phyloP scores from a whole-genome alignment of 1,284 basidiomycete species.

The Cutaneotrichosporon arboriforme region DNA sequence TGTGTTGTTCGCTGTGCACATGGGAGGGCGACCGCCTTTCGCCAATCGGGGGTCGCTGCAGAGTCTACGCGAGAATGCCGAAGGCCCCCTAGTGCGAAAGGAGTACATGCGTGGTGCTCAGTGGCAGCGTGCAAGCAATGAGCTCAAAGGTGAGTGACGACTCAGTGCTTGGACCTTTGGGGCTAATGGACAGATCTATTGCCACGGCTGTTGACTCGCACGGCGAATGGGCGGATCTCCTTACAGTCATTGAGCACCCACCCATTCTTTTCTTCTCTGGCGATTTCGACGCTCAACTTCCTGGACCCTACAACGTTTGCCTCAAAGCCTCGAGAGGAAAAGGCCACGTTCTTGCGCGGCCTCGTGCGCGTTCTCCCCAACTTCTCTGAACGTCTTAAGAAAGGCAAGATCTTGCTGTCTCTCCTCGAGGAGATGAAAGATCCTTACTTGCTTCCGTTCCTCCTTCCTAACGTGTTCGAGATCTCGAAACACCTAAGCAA shows the following conservation, averaged over 20 bases:
- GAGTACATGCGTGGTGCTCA: slow-evolving; percentile 38
- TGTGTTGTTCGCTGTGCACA: slow-evolving; percentile 82
- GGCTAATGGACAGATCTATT: slow-evolving; percentile 59
- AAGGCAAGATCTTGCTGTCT: slow-evolving; percentile 87
- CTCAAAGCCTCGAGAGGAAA: slow-evolving; percentile 87
- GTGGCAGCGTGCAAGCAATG: slow-evolving; percentile 41
- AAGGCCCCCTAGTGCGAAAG: slow-evolving; percentile 49
- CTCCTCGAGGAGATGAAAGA: slow-evolving; percentile 98
- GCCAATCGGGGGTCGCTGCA: slow-evolving; percentile 77
- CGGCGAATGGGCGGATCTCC: slow-evolving; percentile 64
- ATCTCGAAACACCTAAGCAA: slow-evolving; percentile 76
- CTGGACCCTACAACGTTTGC: slow-evolving; percentile 93
- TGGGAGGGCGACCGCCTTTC: slow-evolving; percentile 81
- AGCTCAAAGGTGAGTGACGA: slow-evolving; percentile 39
- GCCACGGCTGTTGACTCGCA: slow-evolving; percentile 69
- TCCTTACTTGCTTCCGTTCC: slow-evolving; percentile 80
- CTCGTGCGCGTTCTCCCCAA: slow-evolving; percentile 71
- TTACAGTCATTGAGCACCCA: slow-evolving; percentile 73
- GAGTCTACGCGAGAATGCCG: slow-evolving; percentile 71
- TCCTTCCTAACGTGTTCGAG: slow-evolving; percentile 94
- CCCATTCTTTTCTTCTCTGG: slow-evolving; percentile 91
- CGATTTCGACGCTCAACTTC: slow-evolving; percentile 94
- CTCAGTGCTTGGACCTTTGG: neutral
- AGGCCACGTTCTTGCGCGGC: slow-evolving; percentile 92
- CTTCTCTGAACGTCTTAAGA: slow-evolving; percentile 81